Evolutionary conservation across 345 rosid species (phyloP).

Genomic region (Lepidium didymum): DNA sequence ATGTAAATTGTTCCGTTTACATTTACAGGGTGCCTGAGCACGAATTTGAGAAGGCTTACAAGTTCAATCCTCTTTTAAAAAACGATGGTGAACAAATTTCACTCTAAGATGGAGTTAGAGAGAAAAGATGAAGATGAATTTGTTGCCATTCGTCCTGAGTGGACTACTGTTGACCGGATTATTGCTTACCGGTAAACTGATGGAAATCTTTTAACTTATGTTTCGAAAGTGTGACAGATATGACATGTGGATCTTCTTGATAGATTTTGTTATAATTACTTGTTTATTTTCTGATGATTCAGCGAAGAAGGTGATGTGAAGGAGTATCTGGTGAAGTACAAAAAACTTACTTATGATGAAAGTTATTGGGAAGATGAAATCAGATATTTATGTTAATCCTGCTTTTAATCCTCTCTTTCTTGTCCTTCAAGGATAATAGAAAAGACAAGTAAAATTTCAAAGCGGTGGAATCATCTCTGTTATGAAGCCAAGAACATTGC

Average conservation of each 20-base stretch:
- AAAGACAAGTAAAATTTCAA: constrained; percentile 23
- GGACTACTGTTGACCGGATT: constrained; percentile 85
- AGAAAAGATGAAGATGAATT: constrained; percentile 53
- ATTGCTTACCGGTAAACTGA: constrained; percentile 62
- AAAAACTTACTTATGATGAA: constrained; percentile 72
- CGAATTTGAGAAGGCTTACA: constrained; percentile 65
- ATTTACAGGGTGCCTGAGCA: constrained; percentile 70
- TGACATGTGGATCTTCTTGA: background rate
- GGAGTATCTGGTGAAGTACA: constrained; percentile 77
- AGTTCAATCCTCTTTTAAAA: constrained; percentile 48
- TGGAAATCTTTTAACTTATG: background rate
- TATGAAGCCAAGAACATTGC: constrained; percentile 3
- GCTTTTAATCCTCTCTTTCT: constrained; percentile 12
- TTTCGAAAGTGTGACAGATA: too few relatives aligned
- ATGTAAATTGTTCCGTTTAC: background rate
- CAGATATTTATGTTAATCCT: constrained; percentile 44
- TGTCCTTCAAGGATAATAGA: constrained; percentile 36
- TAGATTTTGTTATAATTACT: background rate
- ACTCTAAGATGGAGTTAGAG: constrained; percentile 39
- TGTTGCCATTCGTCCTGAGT: constrained; percentile 73
- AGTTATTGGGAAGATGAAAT: constrained; percentile 84
- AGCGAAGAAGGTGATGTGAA: constrained; percentile 36
- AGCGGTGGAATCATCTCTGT: constrained; percentile 28
- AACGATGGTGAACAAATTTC: constrained; percentile 62
- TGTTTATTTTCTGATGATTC: background rate